Base-by-base conservation (phyloP, 306 rosid species). In the Acacia crassicarpa region DNA sequence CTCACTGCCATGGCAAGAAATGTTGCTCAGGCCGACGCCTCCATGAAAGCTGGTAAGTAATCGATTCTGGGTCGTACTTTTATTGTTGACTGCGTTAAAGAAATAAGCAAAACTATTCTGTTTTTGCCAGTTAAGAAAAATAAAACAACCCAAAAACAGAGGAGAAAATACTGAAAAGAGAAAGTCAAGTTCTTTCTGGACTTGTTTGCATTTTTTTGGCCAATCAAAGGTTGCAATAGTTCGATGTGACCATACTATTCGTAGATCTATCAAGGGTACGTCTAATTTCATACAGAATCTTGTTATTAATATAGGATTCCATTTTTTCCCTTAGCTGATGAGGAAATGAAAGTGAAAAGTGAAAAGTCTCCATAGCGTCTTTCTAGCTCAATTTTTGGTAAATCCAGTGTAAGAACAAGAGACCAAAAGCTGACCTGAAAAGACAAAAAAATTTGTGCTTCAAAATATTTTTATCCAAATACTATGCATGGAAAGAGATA, bases 11-110 rank as follows among this genome's bases (percentile, higher is more conserved):
- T 92, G 93, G 93, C 97, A 1, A 71, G 95, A 45, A 92, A 92
- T 58, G 92, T 92, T 32, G 86, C 97, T 11, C 94, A 85, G 75
- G 91, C 92, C 0, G 95, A 92, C 51, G 91, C 95, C 3, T 92
- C 97, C 71, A 72, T 87, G 35, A 92, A 92, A 87, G 91, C 93
- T 8, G 92, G 93, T 84, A 83, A 41, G 20, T n/a, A 5, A 23
- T 46, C 17, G 30, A 35, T 49, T 35, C 10, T n/a, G 16, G 65
- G 46, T 43, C 30, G 19, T 53, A 16, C 19, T 65, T 16, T 35
- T 10, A 1, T 40, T 35, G 1, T 46, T 51, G 32, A 8, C 38
- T 69, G 16, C 5, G 22, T n/a, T 15, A 12, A 46, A 9, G 62
- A 16, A 17, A 48, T 45, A 17, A 35, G 40, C 78, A 38, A 40